These are phyloP conservation scores for Ophiocordyceps unilateralis DNA, from an alignment of 2,329 filamentous ascomycete genomes.

Conservation along the genomic window DNA sequence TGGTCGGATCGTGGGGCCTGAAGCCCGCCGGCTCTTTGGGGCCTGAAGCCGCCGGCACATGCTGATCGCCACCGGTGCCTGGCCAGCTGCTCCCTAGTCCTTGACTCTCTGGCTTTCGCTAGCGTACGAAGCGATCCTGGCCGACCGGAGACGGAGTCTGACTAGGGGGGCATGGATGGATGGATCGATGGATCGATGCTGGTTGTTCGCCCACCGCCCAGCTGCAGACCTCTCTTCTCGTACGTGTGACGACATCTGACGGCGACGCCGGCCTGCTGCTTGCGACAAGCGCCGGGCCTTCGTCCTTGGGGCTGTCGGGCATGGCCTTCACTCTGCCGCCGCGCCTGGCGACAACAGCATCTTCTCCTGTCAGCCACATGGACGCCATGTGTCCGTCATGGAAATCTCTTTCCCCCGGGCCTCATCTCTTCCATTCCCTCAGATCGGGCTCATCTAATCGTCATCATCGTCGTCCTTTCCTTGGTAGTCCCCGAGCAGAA, in stretches of 20 bases:
- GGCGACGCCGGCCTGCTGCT: not conserved
- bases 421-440: not conserved
- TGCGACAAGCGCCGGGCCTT: not conserved
- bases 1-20: too few species aligned
- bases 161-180: not conserved
- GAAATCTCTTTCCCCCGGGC: not conserved
- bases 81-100: not conserved
- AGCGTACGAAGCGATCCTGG: not conserved
- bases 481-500: slow-evolving; percentile 56
- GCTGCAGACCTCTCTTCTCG: not conserved
- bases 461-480: slow-evolving; percentile 35
- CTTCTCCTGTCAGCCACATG: not conserved
- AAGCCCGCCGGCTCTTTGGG: not conserved
- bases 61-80: not conserved
- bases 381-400: not conserved
- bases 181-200: too few species aligned
- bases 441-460: slow-evolving; percentile 3
- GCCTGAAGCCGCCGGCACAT: not conserved
- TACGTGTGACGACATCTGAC: slow-evolving; percentile 1
- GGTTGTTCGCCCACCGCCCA: not conserved
- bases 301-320: not conserved
- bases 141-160: not conserved
- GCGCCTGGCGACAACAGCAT: not conserved
- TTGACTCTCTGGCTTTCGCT: not conserved
- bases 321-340: not conserved